These are phyloP conservation scores for Cyclospora cayetanensis DNA, from an alignment of 169 alveolate species.

Conservation along the genomic window DNA sequence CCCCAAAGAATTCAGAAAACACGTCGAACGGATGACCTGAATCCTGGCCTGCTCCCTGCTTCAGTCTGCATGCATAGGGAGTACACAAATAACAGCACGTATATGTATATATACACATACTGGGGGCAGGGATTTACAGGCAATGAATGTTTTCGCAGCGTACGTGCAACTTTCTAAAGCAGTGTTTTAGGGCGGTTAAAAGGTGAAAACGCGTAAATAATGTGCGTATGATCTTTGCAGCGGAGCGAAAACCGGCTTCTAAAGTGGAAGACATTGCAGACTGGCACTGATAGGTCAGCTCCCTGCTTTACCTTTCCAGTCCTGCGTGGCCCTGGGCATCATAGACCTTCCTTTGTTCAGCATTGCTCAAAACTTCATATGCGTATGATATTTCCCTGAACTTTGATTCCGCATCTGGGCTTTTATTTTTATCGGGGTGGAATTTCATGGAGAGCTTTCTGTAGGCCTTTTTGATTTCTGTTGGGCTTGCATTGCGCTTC, in stretches of 20 bases:
- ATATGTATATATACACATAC: neutral
- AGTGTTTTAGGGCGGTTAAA: too few relatives aligned
- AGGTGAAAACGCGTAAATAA: neutral
- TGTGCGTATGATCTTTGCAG: neutral
- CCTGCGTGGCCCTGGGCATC: constrained; percentile 72
- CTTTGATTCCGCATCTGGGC: constrained; percentile 78
- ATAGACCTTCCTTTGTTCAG: constrained; percentile 82
- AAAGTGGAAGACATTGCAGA: too few relatives aligned
- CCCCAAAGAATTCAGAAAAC: constrained; percentile 57
- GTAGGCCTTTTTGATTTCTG: constrained; percentile 89
- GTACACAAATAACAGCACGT: neutral
- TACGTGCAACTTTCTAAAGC: neutral
- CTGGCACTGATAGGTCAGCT: too few relatives aligned
- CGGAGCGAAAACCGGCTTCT: too few relatives aligned
- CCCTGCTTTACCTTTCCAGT: constrained; percentile 41
- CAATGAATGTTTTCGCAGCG: neutral
- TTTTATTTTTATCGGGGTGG: constrained; percentile 92
- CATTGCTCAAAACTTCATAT: constrained; percentile 89
- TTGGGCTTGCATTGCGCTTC: constrained; percentile 74
- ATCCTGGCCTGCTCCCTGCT: constrained; percentile 32
- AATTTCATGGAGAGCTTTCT: constrained; percentile 84
- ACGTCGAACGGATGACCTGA: constrained; percentile 48
- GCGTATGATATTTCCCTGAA: constrained; percentile 92
- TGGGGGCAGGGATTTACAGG: neutral
- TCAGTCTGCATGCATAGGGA: constrained; percentile 62